A percentile compares a stretch with the other conserved stretches of the same genome.
Conservation (phyloP, 306 rosid species). For the Vicia villosa region DNA sequence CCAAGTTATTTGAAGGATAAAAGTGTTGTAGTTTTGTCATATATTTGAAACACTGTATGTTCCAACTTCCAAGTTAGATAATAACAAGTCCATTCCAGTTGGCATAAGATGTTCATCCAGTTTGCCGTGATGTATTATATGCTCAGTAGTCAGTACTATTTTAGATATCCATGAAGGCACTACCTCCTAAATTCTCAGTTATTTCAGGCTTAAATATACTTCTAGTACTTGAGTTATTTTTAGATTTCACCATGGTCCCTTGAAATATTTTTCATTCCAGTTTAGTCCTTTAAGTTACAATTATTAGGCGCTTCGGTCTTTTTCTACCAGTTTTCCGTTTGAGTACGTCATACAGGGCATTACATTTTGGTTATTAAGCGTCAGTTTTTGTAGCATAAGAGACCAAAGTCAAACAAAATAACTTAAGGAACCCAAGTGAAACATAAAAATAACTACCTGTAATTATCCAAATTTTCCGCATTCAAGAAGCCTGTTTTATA, state of each 20-base stretch:
- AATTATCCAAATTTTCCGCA: background rate
- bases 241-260: background rate
- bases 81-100: constrained; percentile 5
- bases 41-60: constrained; percentile 5
- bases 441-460: background rate
- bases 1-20: background rate
- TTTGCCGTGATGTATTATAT: background rate
- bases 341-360: no score
- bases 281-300: background rate
- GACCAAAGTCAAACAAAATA: no score
- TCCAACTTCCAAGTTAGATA: constrained; percentile 26
- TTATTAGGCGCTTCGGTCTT: background rate
- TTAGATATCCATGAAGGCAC: background rate
- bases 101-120: constrained; percentile 1
- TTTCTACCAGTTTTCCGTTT: background rate
- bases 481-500: constrained; percentile 6
- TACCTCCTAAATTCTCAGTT: background rate
- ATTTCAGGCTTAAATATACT: background rate
- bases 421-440: no score
- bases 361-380: no score
- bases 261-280: background rate
- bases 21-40: background rate
- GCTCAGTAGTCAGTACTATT: background rate
- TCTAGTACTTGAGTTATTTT: background rate
- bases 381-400: no score